Conservation (phyloP, 1,284 basidiomycete species). For the Caloboletus firmus region DNA sequence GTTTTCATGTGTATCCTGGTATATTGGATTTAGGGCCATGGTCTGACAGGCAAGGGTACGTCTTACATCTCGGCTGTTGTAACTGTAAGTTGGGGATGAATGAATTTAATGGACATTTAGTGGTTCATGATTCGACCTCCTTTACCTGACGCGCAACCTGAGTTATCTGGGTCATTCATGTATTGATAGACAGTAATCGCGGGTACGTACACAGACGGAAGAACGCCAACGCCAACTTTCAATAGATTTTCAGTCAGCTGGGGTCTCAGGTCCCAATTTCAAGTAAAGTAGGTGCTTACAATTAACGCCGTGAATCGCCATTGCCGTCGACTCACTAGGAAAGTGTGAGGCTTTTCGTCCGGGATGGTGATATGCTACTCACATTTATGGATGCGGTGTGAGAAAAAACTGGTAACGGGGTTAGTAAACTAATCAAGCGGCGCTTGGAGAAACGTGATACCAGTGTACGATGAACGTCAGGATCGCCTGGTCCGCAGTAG, state of each 20-base stretch:
- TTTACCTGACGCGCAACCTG: slow-evolving; percentile 33
- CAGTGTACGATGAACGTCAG: slow-evolving; percentile 37
- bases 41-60: not conserved
- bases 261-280: not conserved
- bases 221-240: slow-evolving; percentile 31
- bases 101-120: not conserved
- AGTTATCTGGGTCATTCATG: not conserved
- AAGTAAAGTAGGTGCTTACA: slow-evolving; percentile 13
- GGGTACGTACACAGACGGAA: slow-evolving; percentile 36
- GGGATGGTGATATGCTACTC: not conserved
- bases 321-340: slow-evolving; percentile 26
- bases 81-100: slow-evolving; percentile 20
- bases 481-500: slow-evolving; percentile 30
- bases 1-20: slow-evolving; percentile 30
- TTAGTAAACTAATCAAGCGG: not conserved
- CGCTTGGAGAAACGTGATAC: slow-evolving; percentile 23
- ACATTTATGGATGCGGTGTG: slow-evolving; percentile 35
- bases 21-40: not conserved
- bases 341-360: not conserved
- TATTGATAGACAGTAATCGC: slow-evolving; percentile 15
- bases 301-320: slow-evolving; percentile 28
- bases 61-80: slow-evolving; percentile 43
- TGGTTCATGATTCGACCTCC: not conserved
- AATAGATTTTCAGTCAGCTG: slow-evolving; percentile 1
- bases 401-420: slow-evolving; percentile 25